phyloP scores from a whole-genome alignment of 2,329 filamentous ascomycete genomes.

The Xylariaceae sp. region DNA sequence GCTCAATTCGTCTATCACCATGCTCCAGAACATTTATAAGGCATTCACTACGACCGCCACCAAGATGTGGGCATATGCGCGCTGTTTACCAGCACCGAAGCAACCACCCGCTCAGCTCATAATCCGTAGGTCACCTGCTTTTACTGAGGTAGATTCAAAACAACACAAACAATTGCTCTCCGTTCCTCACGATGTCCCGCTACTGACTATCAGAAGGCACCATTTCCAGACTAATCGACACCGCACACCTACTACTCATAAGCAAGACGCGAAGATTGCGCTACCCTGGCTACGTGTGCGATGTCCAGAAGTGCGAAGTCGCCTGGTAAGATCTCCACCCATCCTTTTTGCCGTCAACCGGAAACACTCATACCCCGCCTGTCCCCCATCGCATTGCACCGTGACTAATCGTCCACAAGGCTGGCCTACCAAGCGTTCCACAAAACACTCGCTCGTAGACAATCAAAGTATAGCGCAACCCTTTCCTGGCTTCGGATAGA shows the following conservation, averaged over 20 bases:
- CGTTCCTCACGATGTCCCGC: too few relatives aligned
- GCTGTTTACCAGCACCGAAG: slow-evolving; percentile 53
- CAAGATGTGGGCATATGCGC: slow-evolving; percentile 64
- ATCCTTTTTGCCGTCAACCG: background rate
- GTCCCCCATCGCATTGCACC: background rate
- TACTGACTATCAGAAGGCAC: slow-evolving; percentile 43
- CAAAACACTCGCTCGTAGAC: slow-evolving; percentile 63
- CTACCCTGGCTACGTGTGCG: slow-evolving; percentile 53
- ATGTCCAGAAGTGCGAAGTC: slow-evolving; percentile 57
- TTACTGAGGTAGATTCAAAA: too few relatives aligned
- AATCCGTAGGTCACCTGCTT: slow-evolving; percentile 49
- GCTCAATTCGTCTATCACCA: slow-evolving; percentile 67
- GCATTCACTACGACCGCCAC: slow-evolving; percentile 73
- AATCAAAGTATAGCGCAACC: slow-evolving; percentile 62
- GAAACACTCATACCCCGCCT: too few relatives aligned
- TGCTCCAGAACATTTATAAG: slow-evolving; percentile 70
- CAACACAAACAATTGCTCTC: too few relatives aligned
- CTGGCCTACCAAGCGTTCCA: slow-evolving; percentile 68
- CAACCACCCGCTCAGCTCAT: slow-evolving; percentile 59
- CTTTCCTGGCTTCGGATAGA: slow-evolving; percentile 64
- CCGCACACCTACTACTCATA: slow-evolving; percentile 62
- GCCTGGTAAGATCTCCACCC: slow-evolving; percentile 48
- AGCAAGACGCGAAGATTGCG: slow-evolving; percentile 44
- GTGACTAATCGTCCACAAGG: slow-evolving; percentile 37
- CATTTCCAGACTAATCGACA: slow-evolving; percentile 60